Percentiles rank a stretch among this genome's conserved stretches.
phyloP scores from a whole-genome alignment of 169 alveolate genomes.

The Babesia caballi region DNA sequence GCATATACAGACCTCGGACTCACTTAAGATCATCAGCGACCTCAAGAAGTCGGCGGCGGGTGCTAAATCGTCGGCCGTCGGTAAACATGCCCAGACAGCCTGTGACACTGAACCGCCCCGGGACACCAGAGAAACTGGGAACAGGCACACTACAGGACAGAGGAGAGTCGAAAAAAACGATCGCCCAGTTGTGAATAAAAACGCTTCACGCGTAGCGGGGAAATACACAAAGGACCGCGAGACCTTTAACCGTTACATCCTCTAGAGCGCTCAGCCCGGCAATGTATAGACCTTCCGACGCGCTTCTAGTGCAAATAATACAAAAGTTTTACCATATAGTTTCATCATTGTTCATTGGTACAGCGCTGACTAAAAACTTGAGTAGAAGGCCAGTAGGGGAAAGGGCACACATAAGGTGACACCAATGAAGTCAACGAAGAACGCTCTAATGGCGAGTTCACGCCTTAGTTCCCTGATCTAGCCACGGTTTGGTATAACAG shows the following conservation, averaged over 20 bases:
- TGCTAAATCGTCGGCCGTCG: neutral
- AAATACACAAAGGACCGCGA: constrained; percentile 11
- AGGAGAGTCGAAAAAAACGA: neutral
- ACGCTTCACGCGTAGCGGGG: neutral
- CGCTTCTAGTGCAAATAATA: too few relatives aligned
- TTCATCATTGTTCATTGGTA: too few relatives aligned
- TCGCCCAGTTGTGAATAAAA: neutral
- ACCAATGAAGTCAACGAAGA: too few relatives aligned
- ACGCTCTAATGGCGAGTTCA: too few relatives aligned
- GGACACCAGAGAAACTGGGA: neutral
- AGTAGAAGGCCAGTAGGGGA: too few relatives aligned
- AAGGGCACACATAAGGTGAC: too few relatives aligned
- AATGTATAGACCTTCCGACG: too few relatives aligned
- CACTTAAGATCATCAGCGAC: constrained; percentile 8
- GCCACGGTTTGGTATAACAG: too few relatives aligned
- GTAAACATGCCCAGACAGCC: neutral
- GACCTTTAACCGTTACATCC: constrained; percentile 27
- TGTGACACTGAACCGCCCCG: neutral
- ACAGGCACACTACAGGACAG: neutral
- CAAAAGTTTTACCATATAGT: too few relatives aligned
- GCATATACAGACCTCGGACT: constrained; percentile 11
- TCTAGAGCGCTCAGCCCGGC: too few relatives aligned
- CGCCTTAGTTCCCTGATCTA: too few relatives aligned
- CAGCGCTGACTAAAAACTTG: too few relatives aligned
- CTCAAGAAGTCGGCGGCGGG: neutral